A percentile compares a stretch with the other conserved stretches of the same genome.
Conservation (phyloP, 495 filamentous ascomycete genomes). For the Penicillium pulvis region DNA sequence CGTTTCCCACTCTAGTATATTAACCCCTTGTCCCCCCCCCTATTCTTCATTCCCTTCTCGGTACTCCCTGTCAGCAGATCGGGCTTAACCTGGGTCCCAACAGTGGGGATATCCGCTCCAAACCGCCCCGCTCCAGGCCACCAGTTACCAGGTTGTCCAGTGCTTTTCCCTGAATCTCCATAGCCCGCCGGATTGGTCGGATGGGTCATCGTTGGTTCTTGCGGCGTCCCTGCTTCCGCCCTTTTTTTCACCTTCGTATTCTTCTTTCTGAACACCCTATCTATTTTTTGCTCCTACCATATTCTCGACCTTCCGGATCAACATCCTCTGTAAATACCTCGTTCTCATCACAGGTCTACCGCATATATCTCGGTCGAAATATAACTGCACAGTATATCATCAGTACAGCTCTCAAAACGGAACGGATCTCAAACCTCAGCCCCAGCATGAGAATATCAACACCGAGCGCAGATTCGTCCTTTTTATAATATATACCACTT, state of each 20-base stretch:
- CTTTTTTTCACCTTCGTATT: neutral
- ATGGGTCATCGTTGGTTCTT: conserved; percentile 2
- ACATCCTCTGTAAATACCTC: neutral
- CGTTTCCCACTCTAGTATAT: neutral
- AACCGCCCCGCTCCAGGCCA: conserved; percentile 21
- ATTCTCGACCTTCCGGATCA: neutral
- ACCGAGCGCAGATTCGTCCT: neutral
- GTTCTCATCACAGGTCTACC: neutral
- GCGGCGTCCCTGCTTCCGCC: neutral
- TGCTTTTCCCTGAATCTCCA: neutral
- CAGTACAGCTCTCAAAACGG: neutral
- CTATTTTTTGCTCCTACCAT: neutral
- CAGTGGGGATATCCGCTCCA: conserved; percentile 15
- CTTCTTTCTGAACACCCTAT: neutral
- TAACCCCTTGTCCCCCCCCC: neutral
- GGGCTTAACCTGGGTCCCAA: neutral
- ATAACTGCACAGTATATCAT: neutral
- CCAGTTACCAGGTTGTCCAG: neutral
- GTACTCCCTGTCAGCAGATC: neutral
- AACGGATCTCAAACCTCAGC: neutral
- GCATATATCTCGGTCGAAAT: neutral
- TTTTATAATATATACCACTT: conserved; percentile 3
- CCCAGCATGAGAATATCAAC: conserved; percentile 17
- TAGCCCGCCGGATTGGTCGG: conserved; percentile 7
- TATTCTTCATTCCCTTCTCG: neutral